phyloP scores from a whole-genome alignment of 208 protist genomes.

The Trypanosoma avium region DNA sequence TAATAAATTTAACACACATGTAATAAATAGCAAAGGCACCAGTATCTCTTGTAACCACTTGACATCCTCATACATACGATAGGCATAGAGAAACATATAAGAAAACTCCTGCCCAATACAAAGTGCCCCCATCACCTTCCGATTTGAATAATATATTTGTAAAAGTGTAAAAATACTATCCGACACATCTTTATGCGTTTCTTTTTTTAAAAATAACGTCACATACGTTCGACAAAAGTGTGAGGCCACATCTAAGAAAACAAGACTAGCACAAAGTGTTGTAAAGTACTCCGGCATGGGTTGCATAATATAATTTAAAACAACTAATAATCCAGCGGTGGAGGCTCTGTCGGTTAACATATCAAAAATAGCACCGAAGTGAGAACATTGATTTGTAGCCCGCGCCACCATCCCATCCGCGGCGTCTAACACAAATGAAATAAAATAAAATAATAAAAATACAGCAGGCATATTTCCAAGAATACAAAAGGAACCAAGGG shows the following conservation, averaged over 20 bases:
- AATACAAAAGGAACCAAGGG: constrained; percentile 70
- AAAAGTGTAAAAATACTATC: constrained; percentile 81
- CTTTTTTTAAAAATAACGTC: constrained; percentile 54
- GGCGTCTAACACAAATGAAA: constrained; percentile 87
- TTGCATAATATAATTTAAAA: constrained; percentile 78
- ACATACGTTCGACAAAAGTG: constrained; percentile 95
- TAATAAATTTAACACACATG: constrained; percentile 41
- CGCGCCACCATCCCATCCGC: constrained; percentile 91
- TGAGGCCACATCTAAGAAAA: constrained; percentile 90
- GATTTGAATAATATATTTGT: constrained; percentile 90
- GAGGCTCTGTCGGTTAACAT: constrained; percentile 94
- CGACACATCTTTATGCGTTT: constrained; percentile 87
- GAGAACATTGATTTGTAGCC: constrained; percentile 81
- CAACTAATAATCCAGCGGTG: constrained; percentile 87
- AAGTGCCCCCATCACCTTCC: constrained; percentile 76
- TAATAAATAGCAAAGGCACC: constrained; percentile 29
- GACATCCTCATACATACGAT: constrained; percentile 43
- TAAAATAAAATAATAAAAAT: constrained; percentile 77
- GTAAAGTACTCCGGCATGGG: constrained; percentile 58
- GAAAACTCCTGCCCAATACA: constrained; percentile 94
- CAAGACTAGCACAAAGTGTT: constrained; percentile 56
- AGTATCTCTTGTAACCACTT: constrained; percentile 12
- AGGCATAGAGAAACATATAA: constrained; percentile 88
- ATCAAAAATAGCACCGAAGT: constrained; percentile 93
- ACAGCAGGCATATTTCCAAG: constrained; percentile 60